Evolutionary conservation across 345 rosid genomes (phyloP), one percentile per base, ranked within the genome.

Genomic region (Clausena lansium): DNA sequence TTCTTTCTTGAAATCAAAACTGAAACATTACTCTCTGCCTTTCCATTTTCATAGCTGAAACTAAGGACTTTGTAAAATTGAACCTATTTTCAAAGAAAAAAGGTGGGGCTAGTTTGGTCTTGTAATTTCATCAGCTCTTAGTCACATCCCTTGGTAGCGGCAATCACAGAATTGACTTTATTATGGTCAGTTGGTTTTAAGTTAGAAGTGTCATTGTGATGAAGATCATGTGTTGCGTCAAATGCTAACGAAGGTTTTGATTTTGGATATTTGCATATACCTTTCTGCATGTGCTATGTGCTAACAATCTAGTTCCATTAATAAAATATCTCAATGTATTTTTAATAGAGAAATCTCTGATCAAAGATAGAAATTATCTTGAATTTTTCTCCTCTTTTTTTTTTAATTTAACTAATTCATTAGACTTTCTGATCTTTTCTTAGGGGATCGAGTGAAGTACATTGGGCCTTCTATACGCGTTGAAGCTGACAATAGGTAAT

Each of bases 391-490:
- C 22, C 45, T 25, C 27, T 36, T 74, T 6, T 62, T 59, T n/a
- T 28, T 62, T 20, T 19, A 17, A 32, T 62, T 28, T 69, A 36
- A 28, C 66, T 60, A 65, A 62, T 61, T 17, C 38, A 22, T 59
- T 13, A 24, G 35, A 47, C 45, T 75, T 75, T 47, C 9, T 57
- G 59, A 24, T 70, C 38, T 62, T 65, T 60, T 74, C 77, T 63
- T 83, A 95, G 99, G 99, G 82, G 98, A 96, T 85, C 95, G 91
- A 39, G 97, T 96, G 77, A 96, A 91, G 80, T 96, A 94, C 70
- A 79, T 87, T 24, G 99, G 99, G 63, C 81, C 87, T 67, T 80
- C 98, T 27, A 81, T 66, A 78, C 81, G 70, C 60, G 55, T 77
- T 77, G 88, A 89, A 79, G 90, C 89, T 81, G 89, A 88, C 84